Percentiles rank a stretch among this genome's conserved stretches.
Conservation (phyloP, 176 grass and related monocot species). For the Carex scoparia region DNA sequence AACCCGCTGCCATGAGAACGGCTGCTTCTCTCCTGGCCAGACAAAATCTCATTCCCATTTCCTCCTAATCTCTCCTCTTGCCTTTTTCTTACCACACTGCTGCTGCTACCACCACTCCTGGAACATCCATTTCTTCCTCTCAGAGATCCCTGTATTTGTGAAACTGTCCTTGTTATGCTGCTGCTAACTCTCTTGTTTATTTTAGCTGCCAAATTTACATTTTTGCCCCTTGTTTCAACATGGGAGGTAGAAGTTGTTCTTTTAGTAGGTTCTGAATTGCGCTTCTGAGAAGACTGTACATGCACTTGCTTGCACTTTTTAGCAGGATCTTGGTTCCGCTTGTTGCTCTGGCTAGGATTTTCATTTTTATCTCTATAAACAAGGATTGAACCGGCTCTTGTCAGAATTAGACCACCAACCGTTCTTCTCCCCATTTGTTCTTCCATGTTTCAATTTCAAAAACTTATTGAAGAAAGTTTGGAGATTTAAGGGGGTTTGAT, state of each 20-base stretch:
- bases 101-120: not conserved
- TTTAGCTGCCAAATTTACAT: conserved; percentile 12
- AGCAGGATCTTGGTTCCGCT: conserved; percentile 29
- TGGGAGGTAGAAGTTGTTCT: conserved; percentile 28
- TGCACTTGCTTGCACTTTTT: conserved; percentile 36
- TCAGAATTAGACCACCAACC: conserved; percentile 64
- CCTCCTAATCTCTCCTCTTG: conserved; percentile 7
- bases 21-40: conserved; percentile 30
- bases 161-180: conserved; percentile 25
- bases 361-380: conserved; percentile 65
- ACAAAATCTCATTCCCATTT: conserved; percentile 18
- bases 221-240: conserved; percentile 10
- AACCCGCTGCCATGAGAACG: conserved; percentile 26
- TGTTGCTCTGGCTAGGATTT: conserved; percentile 38
- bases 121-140: conserved; percentile 21
- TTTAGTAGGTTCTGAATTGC: conserved; percentile 25
- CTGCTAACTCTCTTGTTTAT: conserved; percentile 30
- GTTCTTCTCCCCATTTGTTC: conserved; percentile 79
- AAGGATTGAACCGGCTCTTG: conserved; percentile 75
- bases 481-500: not conserved
- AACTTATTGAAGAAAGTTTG: conserved; percentile 11
- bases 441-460: conserved; percentile 39
- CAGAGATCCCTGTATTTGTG: conserved; percentile 24
- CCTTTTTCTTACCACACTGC: not conserved
- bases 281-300: conserved; percentile 16